A percentile compares a stretch with the other conserved stretches of the same genome.
Conservation (phyloP, 441 rosid species). For the Jatropha podagrica region DNA sequence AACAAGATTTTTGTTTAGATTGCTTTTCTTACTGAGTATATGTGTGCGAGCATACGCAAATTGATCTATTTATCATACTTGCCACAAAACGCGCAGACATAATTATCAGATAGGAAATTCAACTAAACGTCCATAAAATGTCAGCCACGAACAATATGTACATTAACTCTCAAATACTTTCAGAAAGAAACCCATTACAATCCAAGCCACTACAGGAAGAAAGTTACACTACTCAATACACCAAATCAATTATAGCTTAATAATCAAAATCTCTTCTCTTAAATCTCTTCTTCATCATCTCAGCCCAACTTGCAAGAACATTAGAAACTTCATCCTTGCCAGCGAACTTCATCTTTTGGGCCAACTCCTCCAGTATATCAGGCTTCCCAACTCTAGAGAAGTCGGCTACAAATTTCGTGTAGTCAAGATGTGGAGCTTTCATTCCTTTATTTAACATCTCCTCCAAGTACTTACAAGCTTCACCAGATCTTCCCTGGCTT, state of each 20-base stretch:
- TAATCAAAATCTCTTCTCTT: conserved; percentile 37
- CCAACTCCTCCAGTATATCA: conserved; percentile 65
- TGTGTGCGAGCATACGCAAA: too few relatives aligned
- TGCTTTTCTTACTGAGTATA: too few relatives aligned
- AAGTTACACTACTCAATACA: background rate
- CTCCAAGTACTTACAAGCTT: conserved; percentile 69
- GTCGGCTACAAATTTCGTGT: conserved; percentile 75
- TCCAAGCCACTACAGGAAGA: background rate
- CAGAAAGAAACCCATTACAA: background rate
- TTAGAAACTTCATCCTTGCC: conserved; percentile 69
- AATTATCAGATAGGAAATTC: background rate
- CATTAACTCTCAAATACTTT: background rate
- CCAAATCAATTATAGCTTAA: conserved; percentile 11
- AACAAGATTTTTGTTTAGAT: too few relatives aligned
- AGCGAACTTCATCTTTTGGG: conserved; percentile 65
- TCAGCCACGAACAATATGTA: background rate
- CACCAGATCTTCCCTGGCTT: conserved; percentile 55
- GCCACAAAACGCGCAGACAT: too few relatives aligned
- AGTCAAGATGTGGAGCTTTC: conserved; percentile 86
- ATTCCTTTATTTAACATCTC: conserved; percentile 89
- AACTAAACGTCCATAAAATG: background rate
- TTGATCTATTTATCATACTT: too few relatives aligned
- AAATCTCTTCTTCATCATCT: conserved; percentile 48
- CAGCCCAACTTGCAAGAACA: conserved; percentile 62
- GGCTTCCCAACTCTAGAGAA: conserved; percentile 66